Percentiles rank a stretch among this genome's conserved stretches.
Conservation (phyloP, 495 filamentous ascomycete species). For the Annulohypoxylon stygium region DNA sequence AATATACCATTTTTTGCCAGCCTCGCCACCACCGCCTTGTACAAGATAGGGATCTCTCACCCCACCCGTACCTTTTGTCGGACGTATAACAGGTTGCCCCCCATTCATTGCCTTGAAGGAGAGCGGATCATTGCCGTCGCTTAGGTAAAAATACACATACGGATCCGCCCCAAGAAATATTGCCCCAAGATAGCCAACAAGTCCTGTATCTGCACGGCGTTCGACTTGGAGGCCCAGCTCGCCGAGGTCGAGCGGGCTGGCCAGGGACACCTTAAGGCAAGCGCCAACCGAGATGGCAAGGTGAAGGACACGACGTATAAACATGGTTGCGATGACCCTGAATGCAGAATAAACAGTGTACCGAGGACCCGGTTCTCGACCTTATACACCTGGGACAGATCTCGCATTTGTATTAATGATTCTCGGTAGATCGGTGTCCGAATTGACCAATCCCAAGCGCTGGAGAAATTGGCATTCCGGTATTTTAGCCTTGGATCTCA, state of each 20-base stretch:
- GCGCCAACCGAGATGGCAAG: slow-evolving; percentile 33
- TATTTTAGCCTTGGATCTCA: slow-evolving; percentile 31
- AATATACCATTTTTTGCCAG: slow-evolving; percentile 67
- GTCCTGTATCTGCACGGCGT: slow-evolving; percentile 54
- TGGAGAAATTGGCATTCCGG: slow-evolving; percentile 26
- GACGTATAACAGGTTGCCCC: slow-evolving; percentile 61
- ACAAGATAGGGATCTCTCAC: slow-evolving; percentile 64
- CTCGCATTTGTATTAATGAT: slow-evolving; percentile 37
- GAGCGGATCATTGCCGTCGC: slow-evolving; percentile 62
- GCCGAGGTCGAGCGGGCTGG: slow-evolving; percentile 38
- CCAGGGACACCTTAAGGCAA: slow-evolving; percentile 23
- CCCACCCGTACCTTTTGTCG: slow-evolving; percentile 64
- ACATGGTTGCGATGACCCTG: slow-evolving; percentile 30
- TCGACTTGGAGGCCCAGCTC: slow-evolving; percentile 38
- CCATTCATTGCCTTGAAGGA: slow-evolving; percentile 63
- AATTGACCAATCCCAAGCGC: slow-evolving; percentile 32
- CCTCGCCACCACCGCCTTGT: slow-evolving; percentile 62
- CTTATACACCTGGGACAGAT: slow-evolving; percentile 9
- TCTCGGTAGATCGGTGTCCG: slow-evolving; percentile 42
- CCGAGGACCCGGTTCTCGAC: slow-evolving; percentile 26
- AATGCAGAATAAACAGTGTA: slow-evolving; percentile 16
- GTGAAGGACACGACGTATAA: slow-evolving; percentile 29
- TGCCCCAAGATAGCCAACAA: slow-evolving; percentile 64
- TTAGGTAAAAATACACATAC: slow-evolving; percentile 67
- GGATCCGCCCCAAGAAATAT: slow-evolving; percentile 68